Evolutionary conservation across 1,139 yeast species (phyloP), one percentile per base, ranked within the genome.

Genomic region (Blastobotrys persicus): DNA sequence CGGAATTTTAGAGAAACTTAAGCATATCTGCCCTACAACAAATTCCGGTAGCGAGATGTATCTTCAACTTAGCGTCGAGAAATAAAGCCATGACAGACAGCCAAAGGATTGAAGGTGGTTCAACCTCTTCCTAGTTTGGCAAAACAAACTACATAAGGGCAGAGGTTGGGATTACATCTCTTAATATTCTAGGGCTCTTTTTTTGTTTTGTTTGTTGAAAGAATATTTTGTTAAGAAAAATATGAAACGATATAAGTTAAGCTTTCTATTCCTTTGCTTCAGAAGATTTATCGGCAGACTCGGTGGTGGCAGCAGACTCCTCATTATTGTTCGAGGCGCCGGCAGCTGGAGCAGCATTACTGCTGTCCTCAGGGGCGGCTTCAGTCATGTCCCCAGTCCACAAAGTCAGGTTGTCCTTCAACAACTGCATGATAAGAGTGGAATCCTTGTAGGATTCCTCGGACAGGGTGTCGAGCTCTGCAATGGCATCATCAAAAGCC

Each of bases 361-460:
- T 37, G 34, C 35, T 31, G 31, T 77, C 80, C 54, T 77, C 81
- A 61, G 78, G 81, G 53, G 80, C 89, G 58, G 89, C 83, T 73
- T 88, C 96, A 51, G 95, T 83, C 87, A 88, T 87, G 71, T 91
- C 98, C 47, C 86, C 82, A 62, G 97, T 91, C 98, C 98, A 92
- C 77, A 91, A 83, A 63, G 98, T 91, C 76, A 92, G 81, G 81
- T 92, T 92, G 76, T 92, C 98, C 77, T 97, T 87, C 73, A 92
- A 82, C 73, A 92, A 83, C 81, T 92, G 98, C 98, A 92, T 92
- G 70, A 92, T 92, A 73, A 92, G 82, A 62, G 98, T 91, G 57
- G 97, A 89, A 74, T 92, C 98, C 76, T 91, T 91, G 82, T 91
- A 91, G 59, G 96, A 88, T 76, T 92, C 98, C 77, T 92, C 98